Evolutionary conservation across 768 basidiomycete genomes (phyloP).

Genomic region (Mycena belliarum): DNA sequence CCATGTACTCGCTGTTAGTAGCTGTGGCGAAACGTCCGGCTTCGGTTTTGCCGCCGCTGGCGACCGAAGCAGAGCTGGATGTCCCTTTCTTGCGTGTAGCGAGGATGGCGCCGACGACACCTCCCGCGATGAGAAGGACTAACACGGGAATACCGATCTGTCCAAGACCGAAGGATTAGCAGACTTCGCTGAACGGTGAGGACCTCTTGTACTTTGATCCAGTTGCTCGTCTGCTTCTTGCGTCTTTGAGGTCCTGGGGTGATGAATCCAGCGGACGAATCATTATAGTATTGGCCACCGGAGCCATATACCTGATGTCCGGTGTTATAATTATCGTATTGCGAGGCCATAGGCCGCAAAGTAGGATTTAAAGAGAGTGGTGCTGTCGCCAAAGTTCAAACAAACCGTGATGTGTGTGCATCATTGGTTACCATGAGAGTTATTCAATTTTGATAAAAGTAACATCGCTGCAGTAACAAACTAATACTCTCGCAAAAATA

Average conservation of each 20-base stretch:
- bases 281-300: slow-evolving; percentile 69
- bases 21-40: slow-evolving; percentile 72
- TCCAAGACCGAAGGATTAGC: neutral
- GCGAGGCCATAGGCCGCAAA: slow-evolving; percentile 5
- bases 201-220: slow-evolving; percentile 52
- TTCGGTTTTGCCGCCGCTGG: slow-evolving; percentile 56
- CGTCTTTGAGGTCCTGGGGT: slow-evolving; percentile 47
- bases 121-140: slow-evolving; percentile 63
- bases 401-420: too few species aligned
- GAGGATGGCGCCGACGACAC: slow-evolving; percentile 78
- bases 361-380: slow-evolving; percentile 1
- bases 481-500: slow-evolving; percentile 59
- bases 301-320: slow-evolving; percentile 45
- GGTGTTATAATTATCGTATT: slow-evolving; percentile 13
- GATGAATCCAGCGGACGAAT: slow-evolving; percentile 66
- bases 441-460: too few species aligned
- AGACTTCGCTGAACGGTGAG: neutral
- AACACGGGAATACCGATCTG: slow-evolving; percentile 65
- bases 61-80: slow-evolving; percentile 44
- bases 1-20: slow-evolving; percentile 77
- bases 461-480: too few species aligned
- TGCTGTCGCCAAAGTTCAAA: too few species aligned
- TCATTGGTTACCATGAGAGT: too few species aligned
- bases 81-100: slow-evolving; percentile 55
- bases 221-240: slow-evolving; percentile 63